A percentile compares a stretch with the other conserved stretches of the same genome.
These are phyloP conservation scores for Fusarium buxicola DNA, from an alignment of 2,329 filamentous ascomycete species.

Conservation along the genomic window DNA sequence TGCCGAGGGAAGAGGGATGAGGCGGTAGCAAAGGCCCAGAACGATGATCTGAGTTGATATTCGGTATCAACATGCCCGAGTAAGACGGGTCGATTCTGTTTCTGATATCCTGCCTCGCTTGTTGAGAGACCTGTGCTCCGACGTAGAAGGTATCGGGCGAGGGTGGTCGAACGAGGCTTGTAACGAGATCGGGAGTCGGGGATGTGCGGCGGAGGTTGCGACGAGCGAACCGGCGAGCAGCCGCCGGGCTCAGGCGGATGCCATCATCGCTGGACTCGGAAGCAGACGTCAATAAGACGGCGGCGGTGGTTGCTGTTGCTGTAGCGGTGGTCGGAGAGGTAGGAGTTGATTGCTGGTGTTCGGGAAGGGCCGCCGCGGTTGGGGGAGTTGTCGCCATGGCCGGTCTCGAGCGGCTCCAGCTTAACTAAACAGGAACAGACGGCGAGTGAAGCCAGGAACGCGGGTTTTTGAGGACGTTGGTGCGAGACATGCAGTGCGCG, in stretches of 20 bases:
- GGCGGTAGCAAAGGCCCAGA: constrained; percentile 52
- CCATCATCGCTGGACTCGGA: constrained; percentile 55
- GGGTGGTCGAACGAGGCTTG: constrained; percentile 53
- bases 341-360: constrained; percentile 29
- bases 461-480: constrained; percentile 13
- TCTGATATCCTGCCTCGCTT: constrained; percentile 36
- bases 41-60: constrained; percentile 44
- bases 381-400: constrained; percentile 41
- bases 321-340: constrained; percentile 19
- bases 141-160: constrained; percentile 53
- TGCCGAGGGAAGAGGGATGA: constrained; percentile 54
- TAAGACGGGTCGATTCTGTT: constrained; percentile 23
- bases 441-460: constrained; percentile 13
- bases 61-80: constrained; percentile 36
- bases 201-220: constrained; percentile 51
- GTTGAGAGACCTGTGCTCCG: constrained; percentile 43
- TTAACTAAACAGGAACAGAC: constrained; percentile 9
- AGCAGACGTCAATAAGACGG: constrained; percentile 32
- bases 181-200: constrained; percentile 55
- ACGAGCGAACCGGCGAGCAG: constrained; percentile 52
- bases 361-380: constrained; percentile 10
- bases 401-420: constrained; percentile 10
- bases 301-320: constrained; percentile 3
- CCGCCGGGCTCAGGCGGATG: constrained; percentile 50
- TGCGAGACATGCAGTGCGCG: constrained; percentile 28